Conservation (phyloP, 306 rosid genomes). For the Malus sieversii region DNA sequence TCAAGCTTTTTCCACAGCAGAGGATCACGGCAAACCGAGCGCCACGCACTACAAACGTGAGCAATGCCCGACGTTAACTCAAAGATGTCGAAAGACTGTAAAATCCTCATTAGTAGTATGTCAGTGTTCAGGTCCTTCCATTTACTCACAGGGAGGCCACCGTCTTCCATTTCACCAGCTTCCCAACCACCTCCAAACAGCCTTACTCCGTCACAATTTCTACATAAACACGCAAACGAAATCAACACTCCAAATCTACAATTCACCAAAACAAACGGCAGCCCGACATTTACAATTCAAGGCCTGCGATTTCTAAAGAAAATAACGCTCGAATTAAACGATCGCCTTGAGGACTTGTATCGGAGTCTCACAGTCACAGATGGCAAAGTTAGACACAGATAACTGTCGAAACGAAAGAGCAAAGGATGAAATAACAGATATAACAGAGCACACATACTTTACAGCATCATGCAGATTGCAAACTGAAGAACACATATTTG, state of each 20-base stretch:
- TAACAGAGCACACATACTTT: not conserved
- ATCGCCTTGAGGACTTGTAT: not conserved
- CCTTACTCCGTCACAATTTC: constrained; percentile 18
- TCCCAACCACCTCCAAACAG: constrained; percentile 19
- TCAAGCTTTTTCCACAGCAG: constrained; percentile 73
- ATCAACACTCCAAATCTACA: constrained; percentile 3
- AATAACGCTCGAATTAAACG: too few species aligned
- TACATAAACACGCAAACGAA: constrained; percentile 8
- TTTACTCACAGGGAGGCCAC: constrained; percentile 23
- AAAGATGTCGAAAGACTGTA: constrained; percentile 50
- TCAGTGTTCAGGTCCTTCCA: constrained; percentile 74
- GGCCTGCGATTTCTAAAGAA: not conserved
- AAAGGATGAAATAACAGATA: not conserved
- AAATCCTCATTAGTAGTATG: constrained; percentile 60
- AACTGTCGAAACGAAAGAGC: not conserved
- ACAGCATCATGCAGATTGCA: not conserved
- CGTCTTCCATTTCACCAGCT: constrained; percentile 48
- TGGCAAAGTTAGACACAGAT: not conserved
- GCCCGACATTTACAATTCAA: not conserved
- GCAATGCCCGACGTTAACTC: constrained; percentile 60
- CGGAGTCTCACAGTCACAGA: not conserved
- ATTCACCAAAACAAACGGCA: not conserved
- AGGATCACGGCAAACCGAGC: constrained; percentile 60
- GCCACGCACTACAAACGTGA: constrained; percentile 70
- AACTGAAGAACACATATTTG: not conserved